These are phyloP conservation scores for Ogataea dorogensis DNA, from an alignment of 805 yeast species.

Conservation along the genomic window DNA sequence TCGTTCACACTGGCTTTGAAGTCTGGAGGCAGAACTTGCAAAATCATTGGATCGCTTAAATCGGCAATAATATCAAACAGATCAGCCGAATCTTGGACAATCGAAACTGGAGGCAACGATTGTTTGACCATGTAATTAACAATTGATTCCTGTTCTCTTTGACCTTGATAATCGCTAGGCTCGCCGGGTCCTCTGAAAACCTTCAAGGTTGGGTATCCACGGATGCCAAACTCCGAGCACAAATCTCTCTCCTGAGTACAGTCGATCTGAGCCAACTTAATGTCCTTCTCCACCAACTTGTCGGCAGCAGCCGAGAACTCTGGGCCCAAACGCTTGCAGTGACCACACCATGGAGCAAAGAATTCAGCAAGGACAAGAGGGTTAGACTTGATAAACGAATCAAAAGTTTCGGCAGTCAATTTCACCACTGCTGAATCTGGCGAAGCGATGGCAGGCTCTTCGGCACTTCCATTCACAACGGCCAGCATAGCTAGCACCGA, in stretches of 20 bases:
- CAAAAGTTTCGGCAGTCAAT: conserved; percentile 65
- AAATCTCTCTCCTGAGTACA: conserved; percentile 76
- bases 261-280: conserved; percentile 79
- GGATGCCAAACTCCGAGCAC: conserved; percentile 64
- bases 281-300: conserved; percentile 53
- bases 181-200: conserved; percentile 57
- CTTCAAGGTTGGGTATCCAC: conserved; percentile 84
- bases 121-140: conserved; percentile 76
- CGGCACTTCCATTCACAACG: conserved; percentile 30
- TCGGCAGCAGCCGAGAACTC: conserved; percentile 75
- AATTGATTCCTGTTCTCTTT: conserved; percentile 78
- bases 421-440: conserved; percentile 86
- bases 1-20: conserved; percentile 43
- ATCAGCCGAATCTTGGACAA: conserved; percentile 45
- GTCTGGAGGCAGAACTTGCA: conserved; percentile 45
- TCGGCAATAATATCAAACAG: conserved; percentile 50
- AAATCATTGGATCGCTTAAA: conserved; percentile 48
- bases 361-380: conserved; percentile 83
- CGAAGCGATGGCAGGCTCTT: conserved; percentile 67
- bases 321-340: conserved; percentile 87
- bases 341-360: conserved; percentile 98
- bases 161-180: conserved; percentile 74
- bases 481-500: conserved; percentile 40
- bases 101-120: conserved; percentile 71
- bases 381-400: conserved; percentile 62